A percentile compares a stretch with the other conserved stretches of the same genome.
Conservation (phyloP, 192 early-diverging fungal genomes). For the Podila epicladia region DNA sequence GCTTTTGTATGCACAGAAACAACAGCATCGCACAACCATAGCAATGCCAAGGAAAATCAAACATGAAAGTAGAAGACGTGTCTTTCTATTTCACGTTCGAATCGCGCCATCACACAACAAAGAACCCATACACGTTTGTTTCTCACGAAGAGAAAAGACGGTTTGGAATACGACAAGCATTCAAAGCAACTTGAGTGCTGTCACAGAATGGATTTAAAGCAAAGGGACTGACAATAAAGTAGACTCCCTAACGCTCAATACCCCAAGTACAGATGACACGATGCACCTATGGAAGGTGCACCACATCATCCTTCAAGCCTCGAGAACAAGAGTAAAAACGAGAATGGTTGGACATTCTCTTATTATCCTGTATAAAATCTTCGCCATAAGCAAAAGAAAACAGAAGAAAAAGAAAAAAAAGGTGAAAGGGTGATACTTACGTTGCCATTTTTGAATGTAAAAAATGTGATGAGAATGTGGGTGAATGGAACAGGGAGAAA, state of each 20-base stretch:
- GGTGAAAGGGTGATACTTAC: neutral
- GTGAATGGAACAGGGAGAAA: neutral
- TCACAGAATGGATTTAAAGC: slow-evolving; percentile 1
- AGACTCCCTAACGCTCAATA: neutral
- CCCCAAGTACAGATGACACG: neutral
- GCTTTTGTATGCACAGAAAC: neutral
- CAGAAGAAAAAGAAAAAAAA: neutral
- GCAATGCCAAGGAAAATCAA: neutral
- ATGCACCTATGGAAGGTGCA: neutral
- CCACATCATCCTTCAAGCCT: neutral
- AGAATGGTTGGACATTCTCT: neutral
- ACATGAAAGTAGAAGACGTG: neutral
- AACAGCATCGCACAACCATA: neutral
- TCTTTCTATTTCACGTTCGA: neutral
- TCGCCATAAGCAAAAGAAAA: neutral
- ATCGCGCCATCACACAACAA: slow-evolving; percentile 5
- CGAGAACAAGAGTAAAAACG: slow-evolving; percentile 1
- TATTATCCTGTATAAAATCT: neutral
- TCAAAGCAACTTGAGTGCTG: neutral
- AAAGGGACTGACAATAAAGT: neutral
- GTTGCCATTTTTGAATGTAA: neutral
- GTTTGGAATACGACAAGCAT: neutral
- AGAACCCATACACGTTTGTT: slow-evolving; percentile 6
- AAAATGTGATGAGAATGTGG: neutral
- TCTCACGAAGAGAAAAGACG: neutral